These are phyloP conservation scores for Ensete glaucum DNA, from an alignment of 176 grass and related monocot genomes.

Conservation along the genomic window DNA sequence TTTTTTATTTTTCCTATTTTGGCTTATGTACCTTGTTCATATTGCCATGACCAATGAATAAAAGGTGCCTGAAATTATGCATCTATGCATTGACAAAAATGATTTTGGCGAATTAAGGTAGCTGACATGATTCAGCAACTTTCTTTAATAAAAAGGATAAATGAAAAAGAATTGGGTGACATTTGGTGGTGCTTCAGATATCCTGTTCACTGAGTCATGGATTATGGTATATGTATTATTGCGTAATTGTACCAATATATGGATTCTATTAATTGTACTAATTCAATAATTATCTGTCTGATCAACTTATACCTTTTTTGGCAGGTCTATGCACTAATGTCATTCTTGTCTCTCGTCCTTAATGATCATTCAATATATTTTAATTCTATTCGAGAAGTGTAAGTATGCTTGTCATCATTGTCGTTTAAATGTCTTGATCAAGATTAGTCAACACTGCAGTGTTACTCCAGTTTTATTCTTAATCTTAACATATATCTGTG, in stretches of 20 bases:
- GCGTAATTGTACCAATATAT: too few relatives aligned
- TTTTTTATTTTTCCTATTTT: background rate
- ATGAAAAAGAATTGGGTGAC: background rate
- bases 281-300: background rate
- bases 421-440: background rate
- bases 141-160: background rate
- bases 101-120: background rate
- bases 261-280: background rate
- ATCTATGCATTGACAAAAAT: background rate
- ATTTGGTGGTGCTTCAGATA: background rate
- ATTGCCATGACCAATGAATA: background rate
- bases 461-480: background rate
- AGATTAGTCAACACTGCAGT: background rate
- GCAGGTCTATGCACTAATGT: slow-evolving; percentile 98
- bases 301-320: background rate
- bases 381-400: slow-evolving; percentile 91
- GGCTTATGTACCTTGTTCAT: background rate
- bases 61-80: background rate
- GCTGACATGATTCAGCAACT: background rate
- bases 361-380: slow-evolving; percentile 71
- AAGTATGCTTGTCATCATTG: slow-evolving; percentile 25
- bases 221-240: background rate
- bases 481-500: background rate
- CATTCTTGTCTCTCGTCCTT: slow-evolving; percentile 74
- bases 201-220: background rate